These are phyloP conservation scores for Saccharomyces kudriavzevii DNA, from an alignment of 805 yeast genomes.

Conservation along the genomic window DNA sequence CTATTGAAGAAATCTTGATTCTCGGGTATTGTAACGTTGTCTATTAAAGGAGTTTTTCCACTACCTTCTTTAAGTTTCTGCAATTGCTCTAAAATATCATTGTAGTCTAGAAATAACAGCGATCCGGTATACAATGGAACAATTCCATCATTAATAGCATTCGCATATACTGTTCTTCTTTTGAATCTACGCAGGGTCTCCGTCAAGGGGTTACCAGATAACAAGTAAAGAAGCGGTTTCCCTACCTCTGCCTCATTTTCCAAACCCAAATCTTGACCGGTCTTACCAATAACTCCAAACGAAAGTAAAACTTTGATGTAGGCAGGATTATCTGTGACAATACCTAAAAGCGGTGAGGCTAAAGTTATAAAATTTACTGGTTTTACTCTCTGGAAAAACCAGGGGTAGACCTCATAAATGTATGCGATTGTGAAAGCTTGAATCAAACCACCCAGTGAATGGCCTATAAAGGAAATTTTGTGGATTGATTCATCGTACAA, in stretches of 20 bases:
- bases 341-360: conserved; percentile 71
- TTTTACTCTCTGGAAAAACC: conserved; percentile 50
- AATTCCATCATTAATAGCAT: conserved; percentile 70
- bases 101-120: conserved; percentile 58
- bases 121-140: conserved; percentile 74
- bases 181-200: conserved; percentile 46
- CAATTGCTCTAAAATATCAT: conserved; percentile 32
- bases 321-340: conserved; percentile 69
- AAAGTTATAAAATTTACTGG: conserved; percentile 66
- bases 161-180: conserved; percentile 67
- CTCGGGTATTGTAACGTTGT: conserved; percentile 5
- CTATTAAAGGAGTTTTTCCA: not conserved
- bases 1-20: conserved; percentile 20
- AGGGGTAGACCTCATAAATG: conserved; percentile 56
- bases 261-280: conserved; percentile 72
- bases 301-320: conserved; percentile 61
- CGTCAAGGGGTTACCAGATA: conserved; percentile 60
- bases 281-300: conserved; percentile 70
- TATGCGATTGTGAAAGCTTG: conserved; percentile 76
- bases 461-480: conserved; percentile 67
- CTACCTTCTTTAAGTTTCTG: conserved; percentile 19
- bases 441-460: conserved; percentile 70
- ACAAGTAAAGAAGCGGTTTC: conserved; percentile 47
- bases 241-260: conserved; percentile 35
- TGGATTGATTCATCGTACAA: conserved; percentile 36